These are phyloP conservation scores for Ormosia semicastrata DNA, from an alignment of 306 rosid genomes.

Conservation along the genomic window DNA sequence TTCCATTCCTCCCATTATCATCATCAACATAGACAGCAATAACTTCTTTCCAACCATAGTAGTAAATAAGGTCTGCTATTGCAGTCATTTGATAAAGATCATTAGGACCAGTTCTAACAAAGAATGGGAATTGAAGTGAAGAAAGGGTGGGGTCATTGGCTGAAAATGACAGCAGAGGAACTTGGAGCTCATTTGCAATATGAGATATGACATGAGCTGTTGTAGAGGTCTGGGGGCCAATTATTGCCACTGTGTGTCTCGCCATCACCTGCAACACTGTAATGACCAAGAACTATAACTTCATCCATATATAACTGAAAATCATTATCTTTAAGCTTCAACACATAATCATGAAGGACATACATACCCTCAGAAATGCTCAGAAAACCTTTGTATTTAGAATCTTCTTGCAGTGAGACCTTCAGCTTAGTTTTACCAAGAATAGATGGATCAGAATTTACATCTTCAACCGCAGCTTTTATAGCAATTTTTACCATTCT, in stretches of 20 bases:
- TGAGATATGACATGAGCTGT: slow-evolving; percentile 89
- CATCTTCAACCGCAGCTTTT: slow-evolving; percentile 70
- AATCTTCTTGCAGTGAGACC: slow-evolving; percentile 60
- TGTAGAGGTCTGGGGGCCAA: slow-evolving; percentile 86
- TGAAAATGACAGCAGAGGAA: slow-evolving; percentile 76
- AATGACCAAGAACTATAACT: neutral
- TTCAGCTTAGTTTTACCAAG: slow-evolving; percentile 60
- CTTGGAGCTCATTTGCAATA: slow-evolving; percentile 88
- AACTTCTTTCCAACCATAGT: slow-evolving; percentile 84
- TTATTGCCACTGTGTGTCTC: slow-evolving; percentile 75
- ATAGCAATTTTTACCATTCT: slow-evolving; percentile 60
- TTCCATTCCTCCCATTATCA: slow-evolving; percentile 90
- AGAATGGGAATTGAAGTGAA: slow-evolving; percentile 90
- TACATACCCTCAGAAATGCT: slow-evolving; percentile 93
- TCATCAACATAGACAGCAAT: slow-evolving; percentile 84
- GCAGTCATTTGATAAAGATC: slow-evolving; percentile 89
- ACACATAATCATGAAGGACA: slow-evolving; percentile 18
- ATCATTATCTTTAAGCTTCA: neutral
- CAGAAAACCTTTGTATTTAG: slow-evolving; percentile 75
- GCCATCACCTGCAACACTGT: slow-evolving; percentile 85
- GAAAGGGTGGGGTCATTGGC: slow-evolving; percentile 87
- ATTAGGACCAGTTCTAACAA: slow-evolving; percentile 66
- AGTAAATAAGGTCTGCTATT: slow-evolving; percentile 67
- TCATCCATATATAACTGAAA: neutral
- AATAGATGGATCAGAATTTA: slow-evolving; percentile 77